A percentile compares a stretch with the other conserved stretches of the same genome.
phyloP scores from a whole-genome alignment of 305 asterid genomes.

The Caryopteris hybrid region DNA sequence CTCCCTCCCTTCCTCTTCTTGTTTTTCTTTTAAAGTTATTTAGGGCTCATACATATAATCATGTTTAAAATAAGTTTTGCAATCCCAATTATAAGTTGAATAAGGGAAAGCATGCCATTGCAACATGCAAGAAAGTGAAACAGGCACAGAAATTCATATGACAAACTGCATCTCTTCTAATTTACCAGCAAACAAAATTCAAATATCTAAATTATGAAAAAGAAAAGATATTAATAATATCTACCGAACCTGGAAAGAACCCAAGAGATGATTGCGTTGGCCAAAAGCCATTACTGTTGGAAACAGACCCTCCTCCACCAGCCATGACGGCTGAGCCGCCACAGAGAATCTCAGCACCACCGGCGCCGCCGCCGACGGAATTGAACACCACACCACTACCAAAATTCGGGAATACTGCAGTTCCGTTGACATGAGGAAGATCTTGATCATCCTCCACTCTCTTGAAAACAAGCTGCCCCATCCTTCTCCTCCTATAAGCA shows the following conservation, averaged over 20 bases:
- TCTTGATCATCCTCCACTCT: conserved; percentile 22
- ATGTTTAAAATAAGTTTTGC: too few relatives aligned
- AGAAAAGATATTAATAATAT: too few relatives aligned
- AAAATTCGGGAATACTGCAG: not conserved
- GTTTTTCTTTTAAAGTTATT: too few relatives aligned
- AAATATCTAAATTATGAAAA: not conserved
- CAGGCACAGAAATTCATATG: conserved; percentile 13
- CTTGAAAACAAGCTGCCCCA: conserved; percentile 56
- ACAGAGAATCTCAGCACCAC: conserved; percentile 21
- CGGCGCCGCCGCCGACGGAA: conserved; percentile 2
- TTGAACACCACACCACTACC: not conserved
- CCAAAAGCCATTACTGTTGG: conserved; percentile 28
- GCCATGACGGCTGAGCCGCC: conserved; percentile 27
- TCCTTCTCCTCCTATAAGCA: conserved; percentile 60
- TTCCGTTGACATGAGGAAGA: not conserved
- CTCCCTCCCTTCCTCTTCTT: too few relatives aligned
- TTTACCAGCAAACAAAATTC: not conserved
- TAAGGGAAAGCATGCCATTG: not conserved
- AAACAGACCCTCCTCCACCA: conserved; percentile 10
- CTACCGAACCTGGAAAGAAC: conserved; percentile 38
- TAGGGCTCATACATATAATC: too few relatives aligned
- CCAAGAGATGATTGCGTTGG: conserved; percentile 40
- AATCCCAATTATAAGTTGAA: too few relatives aligned
- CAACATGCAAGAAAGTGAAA: conserved; percentile 9
- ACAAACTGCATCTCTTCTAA: not conserved